phyloP scores from a whole-genome alignment of 1,284 basidiomycete species.

The Pulveroboletus sp. region DNA sequence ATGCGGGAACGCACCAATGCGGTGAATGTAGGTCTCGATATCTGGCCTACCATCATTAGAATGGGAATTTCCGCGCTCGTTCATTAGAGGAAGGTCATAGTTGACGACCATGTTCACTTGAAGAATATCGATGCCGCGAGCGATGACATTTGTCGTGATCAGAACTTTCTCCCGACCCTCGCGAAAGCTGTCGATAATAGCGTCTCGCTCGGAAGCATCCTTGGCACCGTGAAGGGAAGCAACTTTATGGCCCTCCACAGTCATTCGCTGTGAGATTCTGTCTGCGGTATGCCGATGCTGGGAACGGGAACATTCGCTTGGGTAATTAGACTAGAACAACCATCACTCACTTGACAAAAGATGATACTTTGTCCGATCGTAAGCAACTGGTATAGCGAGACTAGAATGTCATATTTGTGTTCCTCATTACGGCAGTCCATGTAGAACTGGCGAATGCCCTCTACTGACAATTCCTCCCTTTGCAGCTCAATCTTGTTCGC shows the following conservation, averaged over 20 bases:
- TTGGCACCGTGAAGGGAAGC: conserved; percentile 96
- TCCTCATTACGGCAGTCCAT: conserved; percentile 91
- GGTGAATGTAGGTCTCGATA: conserved; percentile 96
- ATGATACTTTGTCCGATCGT: conserved; percentile 98
- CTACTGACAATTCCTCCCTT: conserved; percentile 92
- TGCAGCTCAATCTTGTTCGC: conserved; percentile 97
- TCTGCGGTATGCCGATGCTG: conserved; percentile 92
- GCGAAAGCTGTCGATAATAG: conserved; percentile 93
- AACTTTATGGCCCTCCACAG: conserved; percentile 92
- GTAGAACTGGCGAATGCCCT: conserved; percentile 97
- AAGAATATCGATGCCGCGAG: conserved; percentile 96
- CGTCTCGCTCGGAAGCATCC: conserved; percentile 85
- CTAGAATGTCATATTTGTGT: conserved; percentile 95
- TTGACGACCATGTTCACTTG: conserved; percentile 99
- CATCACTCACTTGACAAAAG: conserved; percentile 77
- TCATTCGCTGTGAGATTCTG: conserved; percentile 89
- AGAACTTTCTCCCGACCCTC: conserved; percentile 96
- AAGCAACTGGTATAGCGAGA: conserved; percentile 86
- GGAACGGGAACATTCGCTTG: conserved; percentile 4
- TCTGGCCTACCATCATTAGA: conserved; percentile 67
- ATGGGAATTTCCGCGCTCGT: conserved; percentile 55
- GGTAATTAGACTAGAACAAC: background rate
- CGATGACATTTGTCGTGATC: conserved; percentile 99
- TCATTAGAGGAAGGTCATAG: conserved; percentile 92
- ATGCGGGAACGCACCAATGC: conserved; percentile 81